Evolutionary conservation across 805 yeast species (phyloP), one percentile per base, ranked within the genome.

Genomic region (Candida montana): DNA sequence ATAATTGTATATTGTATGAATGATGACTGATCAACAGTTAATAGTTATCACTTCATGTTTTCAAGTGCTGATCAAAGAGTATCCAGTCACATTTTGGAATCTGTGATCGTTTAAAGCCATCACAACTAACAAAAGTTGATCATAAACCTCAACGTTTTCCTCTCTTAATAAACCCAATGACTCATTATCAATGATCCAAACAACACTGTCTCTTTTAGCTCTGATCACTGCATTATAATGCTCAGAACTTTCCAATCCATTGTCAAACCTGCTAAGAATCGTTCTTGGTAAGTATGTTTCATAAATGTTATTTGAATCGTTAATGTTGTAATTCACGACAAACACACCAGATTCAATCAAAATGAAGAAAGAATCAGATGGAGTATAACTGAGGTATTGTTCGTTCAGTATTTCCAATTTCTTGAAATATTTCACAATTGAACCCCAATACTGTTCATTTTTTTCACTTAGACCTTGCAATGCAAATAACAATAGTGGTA

Each of bases 71-170:
- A 87, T 78, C 37, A 86, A 67, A 18, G 89, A 73, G 57, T 84
- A 86, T 3, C 93, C 87, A 3, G 91, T 74, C 49, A 88, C 67
- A 20, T 85, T 76, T 46, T 80, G 85, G 52, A 83, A 82, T 48
- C 96, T 67, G 52, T 78, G 88, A 43, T 81, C 79, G 29, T 79
- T 69, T 39, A 89, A 63, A 35, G 77, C 73, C 48, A 83, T 65
- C 23, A 81, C 76, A 26, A 88, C 74, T 33, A 69, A 65, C 35
- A 79, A 59, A 30, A 89, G 61, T 55, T 89, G 95, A 32, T 76
- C 72, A 50, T 76, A 83, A 9, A 85, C 57, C 26, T 67, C 73
- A 5, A 61, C 57, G 23, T 86, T 79, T 18, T 74, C 71, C 12
- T 61, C 48, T 51, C 68, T 63, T 52, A 88, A 58, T 35, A 62